Percentiles rank a stretch among this genome's conserved stretches.
Evolutionary conservation across 345 rosid genomes (phyloP).

Genomic region (Aquilaria malaccensis): DNA sequence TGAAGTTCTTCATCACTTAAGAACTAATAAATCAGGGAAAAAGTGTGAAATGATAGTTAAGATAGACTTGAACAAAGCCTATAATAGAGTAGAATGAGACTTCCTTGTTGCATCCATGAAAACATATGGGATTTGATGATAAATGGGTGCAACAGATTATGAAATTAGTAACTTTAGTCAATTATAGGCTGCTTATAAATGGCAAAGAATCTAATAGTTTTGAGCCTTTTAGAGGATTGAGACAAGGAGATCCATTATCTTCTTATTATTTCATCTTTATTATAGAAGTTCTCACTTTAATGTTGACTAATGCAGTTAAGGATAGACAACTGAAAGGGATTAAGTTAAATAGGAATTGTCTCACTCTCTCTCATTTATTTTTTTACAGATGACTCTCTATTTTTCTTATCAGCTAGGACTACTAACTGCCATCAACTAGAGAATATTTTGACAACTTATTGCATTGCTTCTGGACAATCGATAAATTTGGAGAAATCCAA

Average conservation of each 20-base stretch:
- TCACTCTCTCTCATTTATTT: neutral
- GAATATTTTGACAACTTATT: neutral
- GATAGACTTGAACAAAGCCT: too few species aligned
- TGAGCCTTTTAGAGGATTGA: neutral
- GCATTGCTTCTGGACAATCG: neutral
- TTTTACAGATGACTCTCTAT: neutral
- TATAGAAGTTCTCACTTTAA: neutral
- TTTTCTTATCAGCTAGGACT: neutral
- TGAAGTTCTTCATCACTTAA: too few species aligned
- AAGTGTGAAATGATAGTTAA: too few species aligned
- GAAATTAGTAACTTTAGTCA: neutral
- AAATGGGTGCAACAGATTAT: neutral
- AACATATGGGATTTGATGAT: conserved; percentile 21
- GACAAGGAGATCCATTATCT: neutral
- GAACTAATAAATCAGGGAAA: too few species aligned
- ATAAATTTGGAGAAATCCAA: neutral
- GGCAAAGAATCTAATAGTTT: neutral
- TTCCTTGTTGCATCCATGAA: conserved; percentile 1
- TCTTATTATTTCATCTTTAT: too few species aligned
- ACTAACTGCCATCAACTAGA: neutral
- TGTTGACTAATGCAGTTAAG: neutral
- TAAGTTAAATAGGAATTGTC: neutral
- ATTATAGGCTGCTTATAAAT: neutral
- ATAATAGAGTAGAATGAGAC: too few species aligned
- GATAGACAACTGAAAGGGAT: too few species aligned